Evolutionary conservation across 1,284 basidiomycete species (phyloP), one percentile per base, ranked within the genome.

Genomic region (Papiliotrema terrestris): DNA sequence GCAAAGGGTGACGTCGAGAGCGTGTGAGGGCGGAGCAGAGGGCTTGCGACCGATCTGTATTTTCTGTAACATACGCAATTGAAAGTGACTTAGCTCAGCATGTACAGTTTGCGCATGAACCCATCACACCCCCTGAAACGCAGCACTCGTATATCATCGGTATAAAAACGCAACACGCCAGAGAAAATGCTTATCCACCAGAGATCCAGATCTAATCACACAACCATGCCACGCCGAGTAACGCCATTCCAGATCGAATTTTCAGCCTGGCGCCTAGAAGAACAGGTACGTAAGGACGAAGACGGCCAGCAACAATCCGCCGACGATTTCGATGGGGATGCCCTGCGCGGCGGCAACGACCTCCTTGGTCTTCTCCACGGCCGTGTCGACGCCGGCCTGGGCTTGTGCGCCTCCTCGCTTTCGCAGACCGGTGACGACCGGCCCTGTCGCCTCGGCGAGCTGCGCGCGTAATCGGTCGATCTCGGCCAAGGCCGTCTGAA

Each of bases 271-370:
- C 29, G 29, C 42, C 69, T 57, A 80, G 69, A 80, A 79, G 76
- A 80, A 80, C 58, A 80, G 68, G 60, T 80, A 83, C 44, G 81
- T 82, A 63, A 83, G 69, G 44, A 80, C 76, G 65, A 83, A 82
- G 26, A 82, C 80, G n/a, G 76, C 80, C 45, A 80, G 73, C 9
- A 78, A 75, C 51, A 82, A 72, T 14, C 74, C 80, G 5, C 78
- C 80, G 8, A 80, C 79, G 39, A 81, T 78, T 73, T 82, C 80
- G 45, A 82, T 66, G 2, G 81, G 80, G 2, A 83, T 79, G 43
- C 81, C 81, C 41, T 59, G 55, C n/a, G 57, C 46, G 17, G 45
- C 59, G 11, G 59, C 35, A 20, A 61, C 64, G 15, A 61, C 62
- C 11, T 65, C 59, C 44, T 65, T 65, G 36, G 62, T 56, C 57